Percentiles rank a stretch among this genome's conserved stretches.
These are phyloP conservation scores for Trichosporon sp. DNA, from an alignment of 1,284 basidiomycete genomes.

Conservation along the genomic window DNA sequence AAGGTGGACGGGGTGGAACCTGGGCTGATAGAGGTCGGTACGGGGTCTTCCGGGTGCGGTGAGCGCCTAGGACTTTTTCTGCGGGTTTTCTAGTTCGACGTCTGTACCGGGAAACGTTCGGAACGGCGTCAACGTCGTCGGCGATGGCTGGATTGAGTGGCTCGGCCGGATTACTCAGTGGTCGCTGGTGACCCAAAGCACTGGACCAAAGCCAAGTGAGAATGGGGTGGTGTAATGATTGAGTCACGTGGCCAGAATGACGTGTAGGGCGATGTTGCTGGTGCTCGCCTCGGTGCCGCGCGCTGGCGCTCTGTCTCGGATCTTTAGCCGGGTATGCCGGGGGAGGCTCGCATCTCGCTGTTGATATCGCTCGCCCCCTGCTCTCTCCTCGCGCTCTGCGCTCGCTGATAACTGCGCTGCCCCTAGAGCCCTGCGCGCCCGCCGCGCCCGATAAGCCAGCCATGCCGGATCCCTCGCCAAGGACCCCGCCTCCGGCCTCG, in stretches of 20 bases:
- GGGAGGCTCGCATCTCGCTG: not conserved
- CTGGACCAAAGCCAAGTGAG: not conserved
- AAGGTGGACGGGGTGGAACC: not conserved
- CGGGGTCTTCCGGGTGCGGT: not conserved
- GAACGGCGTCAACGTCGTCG: not conserved
- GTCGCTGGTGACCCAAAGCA: not conserved
- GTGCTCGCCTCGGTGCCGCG: not conserved
- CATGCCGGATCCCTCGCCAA: not conserved
- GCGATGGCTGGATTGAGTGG: not conserved
- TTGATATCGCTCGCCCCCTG: not conserved
- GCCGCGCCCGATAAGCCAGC: not conserved
- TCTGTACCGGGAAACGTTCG: not conserved
- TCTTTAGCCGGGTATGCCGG: conserved; percentile 5
- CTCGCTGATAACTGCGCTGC: not conserved
- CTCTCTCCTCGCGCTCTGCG: not conserved
- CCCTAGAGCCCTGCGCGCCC: not conserved
- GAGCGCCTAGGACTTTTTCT: not conserved
- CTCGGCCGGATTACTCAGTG: not conserved
- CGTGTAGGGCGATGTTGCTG: not conserved
- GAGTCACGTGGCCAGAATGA: conserved; percentile 1
- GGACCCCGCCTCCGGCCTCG: not conserved
- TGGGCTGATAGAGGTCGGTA: not conserved
- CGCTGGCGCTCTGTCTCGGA: not conserved
- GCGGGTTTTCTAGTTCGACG: not conserved
- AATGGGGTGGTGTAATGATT: not conserved